Base-by-base conservation (phyloP, 2,329 filamentous ascomycete genomes). In the Phialophora expanda region DNA sequence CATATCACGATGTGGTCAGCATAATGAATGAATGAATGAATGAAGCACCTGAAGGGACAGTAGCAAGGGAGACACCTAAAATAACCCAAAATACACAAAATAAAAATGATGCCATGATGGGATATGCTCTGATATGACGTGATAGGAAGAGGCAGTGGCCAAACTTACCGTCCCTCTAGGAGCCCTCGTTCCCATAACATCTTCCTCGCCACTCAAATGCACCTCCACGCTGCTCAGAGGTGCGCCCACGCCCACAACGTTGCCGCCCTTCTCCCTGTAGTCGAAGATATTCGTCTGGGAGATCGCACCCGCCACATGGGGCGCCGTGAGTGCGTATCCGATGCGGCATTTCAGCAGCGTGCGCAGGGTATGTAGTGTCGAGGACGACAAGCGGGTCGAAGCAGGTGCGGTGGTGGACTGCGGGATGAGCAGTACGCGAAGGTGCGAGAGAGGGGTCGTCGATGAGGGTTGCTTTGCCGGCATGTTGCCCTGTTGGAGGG, bases 241-340 rank as follows among this genome's bases (percentile, higher is more conserved):
- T 9, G 90, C 83, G 2, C 95, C 95, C 74, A 98, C 97, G 76
- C 78, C 78, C 76, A 78, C 79, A 2, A 68, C 69, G 75, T 51
- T 77, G 75, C 48, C 77, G 44, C 78, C 80, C 68, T 84, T 83
- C 70, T 71, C 66, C 56, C 94, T 84, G 77, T 98, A 98, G 76
- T 98, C 94, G 75, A 91, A 96, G 46, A 93, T 84, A 67, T 91
- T 89, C 7, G 91, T 96, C 79, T 98, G 94, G 0, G 90, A 83
- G n/a, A 96, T 86, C 0, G 93, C 90, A 44, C 95, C 95, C 1
- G 93, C 94, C n/a, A 98, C 91, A 67, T 87, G 86, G 26, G 92
- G 83, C 0, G 90, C 88, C 20, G 92, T 90, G 62, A 99, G 83
- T 2, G 93, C 93, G 77, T 98, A 97, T 58, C 96, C 84, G 64